Evolutionary conservation across 805 yeast genomes (phyloP).

Genomic region (Saturnispora gosingensis): DNA sequence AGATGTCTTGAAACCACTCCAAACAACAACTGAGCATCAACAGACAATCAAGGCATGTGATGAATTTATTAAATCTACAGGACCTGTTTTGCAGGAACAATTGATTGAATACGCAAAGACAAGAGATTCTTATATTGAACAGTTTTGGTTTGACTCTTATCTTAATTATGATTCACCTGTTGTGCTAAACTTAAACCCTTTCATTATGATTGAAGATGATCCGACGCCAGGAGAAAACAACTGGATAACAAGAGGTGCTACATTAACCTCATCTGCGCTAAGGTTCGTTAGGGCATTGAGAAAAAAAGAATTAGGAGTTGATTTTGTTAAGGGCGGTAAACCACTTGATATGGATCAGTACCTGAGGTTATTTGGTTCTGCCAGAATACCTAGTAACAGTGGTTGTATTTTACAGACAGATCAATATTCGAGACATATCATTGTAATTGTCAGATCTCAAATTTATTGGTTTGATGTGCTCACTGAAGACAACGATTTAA

Average conservation of each 20-base stretch:
- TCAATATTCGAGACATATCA: slow-evolving; percentile 63
- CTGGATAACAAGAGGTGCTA: slow-evolving; percentile 75
- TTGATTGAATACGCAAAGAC: slow-evolving; percentile 52
- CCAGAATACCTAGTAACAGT: slow-evolving; percentile 72
- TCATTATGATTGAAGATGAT: slow-evolving; percentile 83
- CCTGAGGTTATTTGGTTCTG: slow-evolving; percentile 75
- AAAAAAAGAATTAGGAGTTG: slow-evolving; percentile 64
- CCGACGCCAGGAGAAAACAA: slow-evolving; percentile 60
- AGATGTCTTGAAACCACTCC: slow-evolving; percentile 66
- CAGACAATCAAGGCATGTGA: slow-evolving; percentile 51
- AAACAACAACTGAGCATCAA: slow-evolving; percentile 61
- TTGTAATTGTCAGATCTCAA: slow-evolving; percentile 76
- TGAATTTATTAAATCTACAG: slow-evolving; percentile 45
- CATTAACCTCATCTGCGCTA: slow-evolving; percentile 65
- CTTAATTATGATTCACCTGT: slow-evolving; percentile 82
- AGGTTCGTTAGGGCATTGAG: slow-evolving; percentile 75
- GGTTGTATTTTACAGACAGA: slow-evolving; percentile 87
- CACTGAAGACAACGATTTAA: slow-evolving; percentile 60
- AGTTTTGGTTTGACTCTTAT: slow-evolving; percentile 90
- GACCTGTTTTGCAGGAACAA: slow-evolving; percentile 50
- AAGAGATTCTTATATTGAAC: slow-evolving; percentile 78
- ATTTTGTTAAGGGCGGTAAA: slow-evolving; percentile 47
- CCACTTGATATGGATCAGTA: slow-evolving; percentile 90
- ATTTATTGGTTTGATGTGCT: slow-evolving; percentile 93
- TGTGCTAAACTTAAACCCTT: slow-evolving; percentile 86